These are phyloP conservation scores for Cryomyces minteri DNA, from an alignment of 495 filamentous ascomycete genomes.

Conservation along the genomic window DNA sequence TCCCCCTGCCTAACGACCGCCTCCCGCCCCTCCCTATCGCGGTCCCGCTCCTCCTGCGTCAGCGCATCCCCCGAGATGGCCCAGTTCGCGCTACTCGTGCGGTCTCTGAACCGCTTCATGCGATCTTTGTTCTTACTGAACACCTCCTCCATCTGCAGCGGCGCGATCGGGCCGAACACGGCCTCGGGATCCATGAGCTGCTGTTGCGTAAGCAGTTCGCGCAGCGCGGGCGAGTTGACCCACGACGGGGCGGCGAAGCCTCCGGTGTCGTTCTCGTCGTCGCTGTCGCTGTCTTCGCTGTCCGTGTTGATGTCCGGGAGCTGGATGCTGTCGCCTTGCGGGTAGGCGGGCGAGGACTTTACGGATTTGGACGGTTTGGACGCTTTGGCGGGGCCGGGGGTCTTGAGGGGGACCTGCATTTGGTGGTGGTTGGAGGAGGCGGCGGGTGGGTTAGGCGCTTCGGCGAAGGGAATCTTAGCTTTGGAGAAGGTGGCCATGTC, in stretches of 20 bases:
- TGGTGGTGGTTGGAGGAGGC: conserved; percentile 14
- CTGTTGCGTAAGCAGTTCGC: conserved; percentile 47
- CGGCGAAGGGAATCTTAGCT: conserved; percentile 77
- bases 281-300: conserved; percentile 62
- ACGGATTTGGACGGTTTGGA: conserved; percentile 18
- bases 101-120: conserved; percentile 64
- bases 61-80: conserved; percentile 54
- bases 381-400: conserved; percentile 15
- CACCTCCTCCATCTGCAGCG: conserved; percentile 84
- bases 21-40: conserved; percentile 64
- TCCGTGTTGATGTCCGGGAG: conserved; percentile 82
- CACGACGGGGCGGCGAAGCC: conserved; percentile 49
- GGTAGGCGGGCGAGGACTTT: conserved; percentile 61
- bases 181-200: conserved; percentile 69
- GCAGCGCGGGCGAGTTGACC: conserved; percentile 69
- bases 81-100: conserved; percentile 93
- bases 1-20: conserved; percentile 66
- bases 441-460: conserved; percentile 28
- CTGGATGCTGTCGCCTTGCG: conserved; percentile 61
- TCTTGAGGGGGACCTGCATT: conserved; percentile 10
- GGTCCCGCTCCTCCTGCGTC: conserved; percentile 72
- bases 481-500: conserved; percentile 72
- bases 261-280: conserved; percentile 15
- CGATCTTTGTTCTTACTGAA: conserved; percentile 70
- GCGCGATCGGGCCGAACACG: conserved; percentile 75